Evolutionary conservation across 1,139 yeast species (phyloP), one percentile per base, ranked within the genome.

Genomic region (Yamadazyma membranifaciens): DNA sequence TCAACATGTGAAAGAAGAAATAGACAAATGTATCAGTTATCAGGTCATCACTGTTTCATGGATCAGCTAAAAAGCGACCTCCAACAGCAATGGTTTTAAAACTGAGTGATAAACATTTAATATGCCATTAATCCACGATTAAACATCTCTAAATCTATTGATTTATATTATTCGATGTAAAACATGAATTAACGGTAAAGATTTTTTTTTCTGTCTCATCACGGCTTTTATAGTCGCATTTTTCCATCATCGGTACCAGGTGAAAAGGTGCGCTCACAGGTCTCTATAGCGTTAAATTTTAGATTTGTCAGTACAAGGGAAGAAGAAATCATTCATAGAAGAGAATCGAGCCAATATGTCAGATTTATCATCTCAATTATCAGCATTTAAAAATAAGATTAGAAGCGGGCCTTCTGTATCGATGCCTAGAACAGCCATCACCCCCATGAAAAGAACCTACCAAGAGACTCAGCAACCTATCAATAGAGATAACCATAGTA

Each of bases 81-180:
- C 87, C 62, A 80, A 81, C 84, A 78, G 89, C 95, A 87, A 87
- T 87, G 95, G 95, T 87, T 72, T 72, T 72, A 70, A 68, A 67
- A 73, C 73, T 71, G 78, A 16, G 17, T 11, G 13, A 17, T 36
- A 11, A 14, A 11, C 24, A 20, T 20, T 20, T 20, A 20, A 20
- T 20, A 20, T 20, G 5, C 24, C 24, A 20, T 20, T 20, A 20
- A 20, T 20, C 24, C 24, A 20, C 7, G 24, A 7, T 20, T 20
- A 20, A 20, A 20, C 24, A 20, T 20, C 24, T 20, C 24, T 20
- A 20, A 20, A 20, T 20, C 24, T 20, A 20, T 20, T 20, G 24
- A 20, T 20, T 20, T 20, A 20, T 20, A 20, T 20, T 6, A 20
- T 20, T 14, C 31, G 31, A 28, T 28, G 31, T 6, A 28, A 20